Evolutionary conservation across 164 flowering plant genomes (phyloP).

Genomic region (Berberis thunbergii): DNA sequence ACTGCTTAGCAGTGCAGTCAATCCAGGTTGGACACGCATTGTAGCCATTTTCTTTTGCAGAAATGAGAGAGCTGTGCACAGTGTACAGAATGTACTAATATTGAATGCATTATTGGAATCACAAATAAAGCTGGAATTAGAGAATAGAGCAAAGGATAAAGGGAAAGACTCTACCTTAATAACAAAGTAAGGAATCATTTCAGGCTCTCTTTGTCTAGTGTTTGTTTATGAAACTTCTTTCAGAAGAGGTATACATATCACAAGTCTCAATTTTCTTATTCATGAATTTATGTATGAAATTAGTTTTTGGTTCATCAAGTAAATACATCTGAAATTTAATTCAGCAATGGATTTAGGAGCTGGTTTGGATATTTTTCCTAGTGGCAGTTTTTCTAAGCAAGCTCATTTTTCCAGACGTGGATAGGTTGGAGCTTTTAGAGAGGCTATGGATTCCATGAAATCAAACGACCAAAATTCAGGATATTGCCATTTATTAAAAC

Average conservation of each 20-base stretch:
- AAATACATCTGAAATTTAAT: no score
- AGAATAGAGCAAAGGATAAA: slow-evolving; percentile 4
- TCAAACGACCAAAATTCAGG: not conserved
- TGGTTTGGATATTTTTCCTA: no score
- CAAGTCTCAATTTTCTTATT: no score
- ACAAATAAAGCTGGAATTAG: not conserved
- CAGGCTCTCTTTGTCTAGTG: not conserved
- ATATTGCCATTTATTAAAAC: not conserved
- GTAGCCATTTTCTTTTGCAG: not conserved
- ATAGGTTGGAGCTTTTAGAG: no score
- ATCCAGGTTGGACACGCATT: not conserved
- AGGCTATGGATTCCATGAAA: not conserved
- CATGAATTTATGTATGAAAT: no score
- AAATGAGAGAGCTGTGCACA: not conserved
- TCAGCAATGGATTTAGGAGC: no score
- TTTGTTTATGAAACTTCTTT: no score
- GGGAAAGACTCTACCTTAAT: not conserved
- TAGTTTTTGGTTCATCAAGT: no score
- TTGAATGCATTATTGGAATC: not conserved
- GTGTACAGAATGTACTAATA: not conserved
- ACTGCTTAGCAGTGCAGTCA: not conserved
- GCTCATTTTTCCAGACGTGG: no score
- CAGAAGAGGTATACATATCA: no score
- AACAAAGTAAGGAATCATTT: not conserved
- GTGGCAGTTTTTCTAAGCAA: no score